Conservation (phyloP, 352 stramenopile genomes). For the Peronospora belbahrii region DNA sequence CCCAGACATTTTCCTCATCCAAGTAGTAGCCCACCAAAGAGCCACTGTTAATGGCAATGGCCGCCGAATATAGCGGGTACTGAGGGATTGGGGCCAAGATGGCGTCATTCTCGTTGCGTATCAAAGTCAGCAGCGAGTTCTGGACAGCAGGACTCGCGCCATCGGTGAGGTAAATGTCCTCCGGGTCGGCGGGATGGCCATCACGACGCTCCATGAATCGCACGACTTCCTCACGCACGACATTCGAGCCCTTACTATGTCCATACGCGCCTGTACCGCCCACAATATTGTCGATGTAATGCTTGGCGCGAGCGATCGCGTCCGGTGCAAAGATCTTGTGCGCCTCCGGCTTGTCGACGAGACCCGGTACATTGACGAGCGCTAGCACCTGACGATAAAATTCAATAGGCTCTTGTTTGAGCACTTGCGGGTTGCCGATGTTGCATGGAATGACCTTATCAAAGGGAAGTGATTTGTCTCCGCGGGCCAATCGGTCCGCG, state of each 20-base stretch:
- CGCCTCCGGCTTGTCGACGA: conserved; percentile 78
- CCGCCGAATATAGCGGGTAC: conserved; percentile 98
- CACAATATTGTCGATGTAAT: conserved; percentile 82
- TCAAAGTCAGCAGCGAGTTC: conserved; percentile 88
- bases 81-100: conserved; percentile 98
- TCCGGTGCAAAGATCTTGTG: conserved; percentile 80
- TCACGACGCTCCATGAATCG: conserved; percentile 86
- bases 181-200: conserved; percentile 84
- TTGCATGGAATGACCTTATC: conserved; percentile 96
- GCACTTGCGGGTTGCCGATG: conserved; percentile 95
- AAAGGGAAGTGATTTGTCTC: conserved; percentile 67
- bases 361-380: conserved; percentile 82
- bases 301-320: conserved; percentile 80
- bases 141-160: conserved; percentile 93
- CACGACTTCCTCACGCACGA: conserved; percentile 87
- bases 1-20: conserved; percentile 93
- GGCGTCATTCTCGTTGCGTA: conserved; percentile 77
- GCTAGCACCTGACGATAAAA: conserved; percentile 91
- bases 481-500: conserved; percentile 50
- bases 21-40: conserved; percentile 96
- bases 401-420: conserved; percentile 92
- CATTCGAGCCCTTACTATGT: conserved; percentile 84
- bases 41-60: conserved; percentile 92
- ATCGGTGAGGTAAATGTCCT: conserved; percentile 97
- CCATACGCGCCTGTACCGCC: conserved; percentile 89